Evolutionary conservation across 2,329 filamentous ascomycete genomes (phyloP), one percentile per base, ranked within the genome.

Genomic region (Zasmidium angulare): DNA sequence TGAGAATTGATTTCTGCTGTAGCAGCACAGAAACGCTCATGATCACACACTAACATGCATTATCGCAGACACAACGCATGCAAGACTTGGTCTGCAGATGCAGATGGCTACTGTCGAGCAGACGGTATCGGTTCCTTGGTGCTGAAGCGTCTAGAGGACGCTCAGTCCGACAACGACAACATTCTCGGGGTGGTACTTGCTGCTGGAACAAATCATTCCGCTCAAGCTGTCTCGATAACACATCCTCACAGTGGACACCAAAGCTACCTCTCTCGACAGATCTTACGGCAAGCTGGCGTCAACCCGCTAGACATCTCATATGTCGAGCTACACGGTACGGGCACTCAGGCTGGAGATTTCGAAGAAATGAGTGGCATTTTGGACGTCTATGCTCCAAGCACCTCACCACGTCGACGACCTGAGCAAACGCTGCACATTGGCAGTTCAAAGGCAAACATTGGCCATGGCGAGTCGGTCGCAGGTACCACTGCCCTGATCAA

Each of bases 401-500:
- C 7, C 3, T 12, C 50, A 1, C 46, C 2, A 4, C n/a, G 10
- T 17, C 23, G 53, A 23, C 1, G 12, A 49, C 17, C 43, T 11
- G 47, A 64, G 1, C 61, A 66, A 17, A 60, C 64, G 1, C 50
- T 72, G 4, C 54, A 65, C 43, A 50, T 72, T 14, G 69, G 69
- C 2, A 55, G 66, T 1, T 61, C 66, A 29, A 73, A 72, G 46
- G 50, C 67, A 1, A 72, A 71, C 46, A 50, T 72, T 19, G 71
- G 70, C 2, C 71, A 73, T 50, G 58, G 59, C 1, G 70, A 72
- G 52, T 56, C 66, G 55, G 69, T 55, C 9, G 61, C 70, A 21
- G 71, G 71, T 17, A 71, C 81, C 46, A 85, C 80, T 19, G 82
- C 79, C 17, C 75, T 89, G 2, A 77, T 85, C 68, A 89, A 89